These are phyloP conservation scores for Coemansia asiatica DNA, from an alignment of 192 early-diverging fungal species.

Conservation along the genomic window DNA sequence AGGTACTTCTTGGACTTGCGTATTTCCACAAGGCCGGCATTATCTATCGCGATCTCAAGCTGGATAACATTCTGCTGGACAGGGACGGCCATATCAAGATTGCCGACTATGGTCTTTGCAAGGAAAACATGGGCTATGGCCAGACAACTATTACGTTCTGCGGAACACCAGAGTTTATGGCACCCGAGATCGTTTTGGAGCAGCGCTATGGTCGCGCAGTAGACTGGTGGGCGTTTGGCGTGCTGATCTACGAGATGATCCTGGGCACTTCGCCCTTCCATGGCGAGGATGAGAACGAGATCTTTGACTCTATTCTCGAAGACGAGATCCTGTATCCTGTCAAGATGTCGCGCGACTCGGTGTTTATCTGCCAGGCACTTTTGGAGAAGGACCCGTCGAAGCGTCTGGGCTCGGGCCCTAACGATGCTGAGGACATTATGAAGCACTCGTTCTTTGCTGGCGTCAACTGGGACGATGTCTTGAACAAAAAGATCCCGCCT, in stretches of 20 bases:
- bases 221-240: conserved; percentile 98
- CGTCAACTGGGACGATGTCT: conserved; percentile 94
- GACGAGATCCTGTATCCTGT: conserved; percentile 95
- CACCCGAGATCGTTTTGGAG: conserved; percentile 94
- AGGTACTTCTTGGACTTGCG: conserved; percentile 90
- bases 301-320: conserved; percentile 95
- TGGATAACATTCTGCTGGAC: conserved; percentile 93
- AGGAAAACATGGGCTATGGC: conserved; percentile 91
- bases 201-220: conserved; percentile 95
- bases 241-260: conserved; percentile 88
- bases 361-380: conserved; percentile 86
- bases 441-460: conserved; percentile 91
- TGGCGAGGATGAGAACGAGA: conserved; percentile 96
- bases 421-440: conserved; percentile 92
- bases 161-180: conserved; percentile 99
- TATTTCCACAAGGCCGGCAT: conserved; percentile 96
- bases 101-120: conserved; percentile 98
- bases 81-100: conserved; percentile 96
- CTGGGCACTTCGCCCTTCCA: conserved; percentile 90
- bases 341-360: conserved; percentile 91
- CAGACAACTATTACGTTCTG: conserved; percentile 92
- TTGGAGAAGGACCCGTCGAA: conserved; percentile 84
- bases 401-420: conserved; percentile 79
- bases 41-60: conserved; percentile 95
- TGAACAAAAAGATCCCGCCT: conserved; percentile 84